Percentiles rank a stretch among this genome's conserved stretches.
These are phyloP conservation scores for Abelmoschus esculentus DNA, from an alignment of 345 rosid species.

Conservation along the genomic window DNA sequence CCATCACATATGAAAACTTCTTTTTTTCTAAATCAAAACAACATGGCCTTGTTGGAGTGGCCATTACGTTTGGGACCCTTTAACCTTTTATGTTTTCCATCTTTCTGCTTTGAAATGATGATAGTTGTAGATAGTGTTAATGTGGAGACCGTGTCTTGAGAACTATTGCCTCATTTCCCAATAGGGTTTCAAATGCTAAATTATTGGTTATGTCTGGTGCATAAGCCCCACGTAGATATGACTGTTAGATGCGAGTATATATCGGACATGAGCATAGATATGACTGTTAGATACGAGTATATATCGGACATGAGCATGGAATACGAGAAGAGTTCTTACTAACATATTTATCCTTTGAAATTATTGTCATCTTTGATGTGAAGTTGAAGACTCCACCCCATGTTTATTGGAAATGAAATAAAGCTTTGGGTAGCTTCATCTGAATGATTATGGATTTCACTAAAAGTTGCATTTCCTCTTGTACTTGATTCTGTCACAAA, in stretches of 20 bases:
- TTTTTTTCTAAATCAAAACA: too few species aligned
- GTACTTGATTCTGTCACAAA: constrained; percentile 17
- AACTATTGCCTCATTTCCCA: constrained; percentile 11
- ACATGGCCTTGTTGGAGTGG: constrained; percentile 37
- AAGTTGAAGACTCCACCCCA: too few species aligned
- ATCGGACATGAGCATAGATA: too few species aligned
- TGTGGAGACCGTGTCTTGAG: constrained; percentile 21
- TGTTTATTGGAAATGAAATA: constrained; percentile 7
- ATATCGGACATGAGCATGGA: too few species aligned
- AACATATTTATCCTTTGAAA: too few species aligned
- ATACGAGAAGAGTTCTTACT: too few species aligned
- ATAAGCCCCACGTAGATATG: too few species aligned
- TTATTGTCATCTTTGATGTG: too few species aligned
- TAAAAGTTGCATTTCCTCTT: background rate
- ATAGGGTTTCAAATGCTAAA: too few species aligned
- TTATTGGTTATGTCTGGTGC: constrained; percentile 5
- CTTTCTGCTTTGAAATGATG: constrained; percentile 27
- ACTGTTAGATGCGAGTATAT: too few species aligned
- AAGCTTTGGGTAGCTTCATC: constrained; percentile 1
- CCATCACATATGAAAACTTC: constrained; percentile 76
- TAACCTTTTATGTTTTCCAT: constrained; percentile 34
- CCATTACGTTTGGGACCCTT: constrained; percentile 40
- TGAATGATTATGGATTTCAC: constrained; percentile 13
- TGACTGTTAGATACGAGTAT: too few species aligned
- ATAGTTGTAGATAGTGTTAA: constrained; percentile 57